Evolutionary conservation across 2,329 filamentous ascomycete genomes (phyloP), one percentile per base, ranked within the genome.

Genomic region (Alternaria angustiovoidea): DNA sequence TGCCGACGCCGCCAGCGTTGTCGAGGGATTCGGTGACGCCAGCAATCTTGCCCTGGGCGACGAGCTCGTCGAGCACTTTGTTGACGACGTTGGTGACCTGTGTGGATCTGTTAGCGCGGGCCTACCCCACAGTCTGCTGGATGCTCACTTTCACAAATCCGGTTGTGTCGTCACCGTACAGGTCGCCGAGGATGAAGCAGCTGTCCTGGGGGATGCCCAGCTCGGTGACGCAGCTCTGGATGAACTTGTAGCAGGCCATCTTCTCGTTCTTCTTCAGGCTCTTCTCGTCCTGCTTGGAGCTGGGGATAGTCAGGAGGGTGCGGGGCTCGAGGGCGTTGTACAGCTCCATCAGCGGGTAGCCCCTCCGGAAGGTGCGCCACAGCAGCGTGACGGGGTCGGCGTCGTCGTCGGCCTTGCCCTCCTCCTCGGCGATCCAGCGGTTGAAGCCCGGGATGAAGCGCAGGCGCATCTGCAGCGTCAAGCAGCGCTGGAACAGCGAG

Each of bases 401-500:
- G 64, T 89, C 86, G 52, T 86, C 85, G 55, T 87, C 85, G 62
- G 89, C 88, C 70, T 90, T 86, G 61, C 90, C 87, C 66, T 89
- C 86, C 70, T 95, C 89, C 71, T 93, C 86, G 53, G 87, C 83
- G 70, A 97, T 81, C 76, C 91, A 90, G 18, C 84, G 83, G 64
- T 93, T 89, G 75, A 98, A 97, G 59, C 88, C 91, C 4, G 93
- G 93, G 8, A 98, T 93, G 67, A 91, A 90, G 57, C 89, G 86
- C 62, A 99, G 83, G 64, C 95, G 89, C 80, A 90, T 89, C 76
- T 92, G 92, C 62, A 98, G 84, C 54, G 90, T 89, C 68, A 96
- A 86, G 78, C 95, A 98, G 78, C 96, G 97, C 80, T 98, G 94
- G 80, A 97, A 99, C 24, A 99, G 87, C 11, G 94, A 97, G 61